Conservation (phyloP, 805 yeast species). For the Ogataea populi-albae region DNA sequence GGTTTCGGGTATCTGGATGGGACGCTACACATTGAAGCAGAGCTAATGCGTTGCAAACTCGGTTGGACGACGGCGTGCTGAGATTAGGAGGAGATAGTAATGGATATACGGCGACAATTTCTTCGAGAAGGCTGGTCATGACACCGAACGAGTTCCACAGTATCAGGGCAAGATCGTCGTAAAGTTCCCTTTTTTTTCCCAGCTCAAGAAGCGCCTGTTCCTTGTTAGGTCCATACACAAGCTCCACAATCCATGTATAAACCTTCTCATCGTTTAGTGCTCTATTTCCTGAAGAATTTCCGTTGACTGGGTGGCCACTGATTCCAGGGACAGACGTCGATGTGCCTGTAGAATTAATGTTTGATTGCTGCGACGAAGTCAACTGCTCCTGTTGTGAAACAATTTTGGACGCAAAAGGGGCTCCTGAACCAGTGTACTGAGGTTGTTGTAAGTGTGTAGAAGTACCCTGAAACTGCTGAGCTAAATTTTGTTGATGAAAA, state of each 20-base stretch:
- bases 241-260: slow-evolving; percentile 84
- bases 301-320: neutral
- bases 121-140: slow-evolving; percentile 87
- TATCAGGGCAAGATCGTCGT: slow-evolving; percentile 88
- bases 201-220: slow-evolving; percentile 90
- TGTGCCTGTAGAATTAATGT: no score
- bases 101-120: slow-evolving; percentile 88
- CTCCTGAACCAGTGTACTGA: no score
- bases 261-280: slow-evolving; percentile 77
- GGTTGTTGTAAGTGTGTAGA: slow-evolving; percentile 14
- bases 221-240: slow-evolving; percentile 85
- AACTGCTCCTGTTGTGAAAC: slow-evolving; percentile 15
- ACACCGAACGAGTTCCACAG: slow-evolving; percentile 97
- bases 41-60: slow-evolving; percentile 95
- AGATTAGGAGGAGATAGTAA: slow-evolving; percentile 81
- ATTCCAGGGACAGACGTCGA: slow-evolving; percentile 6
- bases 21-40: slow-evolving; percentile 95
- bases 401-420: no score
- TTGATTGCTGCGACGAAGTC: no score
- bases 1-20: slow-evolving; percentile 82
- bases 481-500: slow-evolving; percentile 21
- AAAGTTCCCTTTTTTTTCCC: slow-evolving; percentile 92
- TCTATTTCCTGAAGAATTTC: slow-evolving; percentile 21
- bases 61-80: slow-evolving; percentile 80
- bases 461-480: slow-evolving; percentile 15